phyloP scores from a whole-genome alignment of 306 rosid species.

The Lagenaria siceraria region DNA sequence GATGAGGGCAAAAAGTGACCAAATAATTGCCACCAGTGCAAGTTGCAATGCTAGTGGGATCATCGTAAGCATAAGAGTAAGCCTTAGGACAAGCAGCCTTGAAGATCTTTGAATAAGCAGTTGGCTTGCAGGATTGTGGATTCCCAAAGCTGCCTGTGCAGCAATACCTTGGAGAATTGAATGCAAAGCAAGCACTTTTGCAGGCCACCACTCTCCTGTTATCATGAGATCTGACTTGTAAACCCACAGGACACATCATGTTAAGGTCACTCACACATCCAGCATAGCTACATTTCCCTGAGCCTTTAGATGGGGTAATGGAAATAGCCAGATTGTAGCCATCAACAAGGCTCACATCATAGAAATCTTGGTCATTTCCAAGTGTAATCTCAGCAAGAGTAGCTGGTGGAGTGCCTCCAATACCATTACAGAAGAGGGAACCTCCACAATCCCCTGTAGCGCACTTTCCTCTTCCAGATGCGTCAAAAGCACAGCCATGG shows the following conservation, averaged over 20 bases:
- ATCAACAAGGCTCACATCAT: slow-evolving; percentile 87
- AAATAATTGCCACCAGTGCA: slow-evolving; percentile 62
- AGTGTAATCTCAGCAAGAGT: slow-evolving; percentile 82
- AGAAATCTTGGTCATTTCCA: slow-evolving; percentile 77
- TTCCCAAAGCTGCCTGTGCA: slow-evolving; percentile 74
- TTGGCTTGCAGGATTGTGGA: slow-evolving; percentile 82
- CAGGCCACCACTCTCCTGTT: slow-evolving; percentile 61
- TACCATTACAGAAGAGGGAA: slow-evolving; percentile 66
- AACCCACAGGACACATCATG: slow-evolving; percentile 76
- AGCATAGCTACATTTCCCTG: slow-evolving; percentile 73
- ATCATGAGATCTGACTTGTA: slow-evolving; percentile 64
- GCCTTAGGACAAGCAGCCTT: slow-evolving; percentile 86
- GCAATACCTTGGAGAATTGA: slow-evolving; percentile 71
- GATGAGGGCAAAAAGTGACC: slow-evolving; percentile 76
- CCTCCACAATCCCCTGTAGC: slow-evolving; percentile 97
- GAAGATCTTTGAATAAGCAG: slow-evolving; percentile 73
- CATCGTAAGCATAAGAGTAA: slow-evolving; percentile 87
- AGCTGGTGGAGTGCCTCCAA: slow-evolving; percentile 80
- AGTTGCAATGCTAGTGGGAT: slow-evolving; percentile 87
- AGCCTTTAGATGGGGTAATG: slow-evolving; percentile 51
- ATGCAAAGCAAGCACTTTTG: slow-evolving; percentile 77
- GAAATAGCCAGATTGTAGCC: slow-evolving; percentile 85
- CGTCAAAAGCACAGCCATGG: slow-evolving; percentile 77
- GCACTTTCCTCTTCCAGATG: slow-evolving; percentile 64
- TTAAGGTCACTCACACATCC: slow-evolving; percentile 89